Evolutionary conservation across 169 alveolate species (phyloP).

Genomic region (Eimeria necatrix): DNA sequence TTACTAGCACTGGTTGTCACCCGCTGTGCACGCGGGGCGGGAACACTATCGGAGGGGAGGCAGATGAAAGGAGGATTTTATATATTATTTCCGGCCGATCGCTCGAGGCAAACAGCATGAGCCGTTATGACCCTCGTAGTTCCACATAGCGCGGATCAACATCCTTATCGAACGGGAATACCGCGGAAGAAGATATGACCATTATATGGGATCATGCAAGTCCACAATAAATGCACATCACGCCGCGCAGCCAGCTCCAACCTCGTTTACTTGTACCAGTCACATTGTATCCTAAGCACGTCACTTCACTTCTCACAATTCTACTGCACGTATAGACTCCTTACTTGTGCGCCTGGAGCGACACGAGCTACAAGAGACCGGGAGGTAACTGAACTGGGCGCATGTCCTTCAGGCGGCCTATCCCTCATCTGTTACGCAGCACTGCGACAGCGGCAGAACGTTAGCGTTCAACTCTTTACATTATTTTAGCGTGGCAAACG

Average conservation of each 20-base stretch:
- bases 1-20: background rate
- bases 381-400: background rate
- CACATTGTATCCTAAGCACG: background rate
- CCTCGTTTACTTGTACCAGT: background rate
- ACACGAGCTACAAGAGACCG: slow-evolving; percentile 13
- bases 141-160: too few relatives aligned
- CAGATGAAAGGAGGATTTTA: background rate
- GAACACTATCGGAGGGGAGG: background rate
- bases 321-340: background rate
- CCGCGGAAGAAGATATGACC: background rate
- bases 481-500: too few relatives aligned
- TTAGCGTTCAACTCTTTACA: too few relatives aligned
- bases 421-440: slow-evolving; percentile 30
- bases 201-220: background rate
- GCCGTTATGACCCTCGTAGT: too few relatives aligned
- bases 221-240: background rate
- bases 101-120: too few relatives aligned
- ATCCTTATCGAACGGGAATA: too few relatives aligned
- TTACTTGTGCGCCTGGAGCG: slow-evolving; percentile 52
- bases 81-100: too few relatives aligned
- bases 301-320: background rate
- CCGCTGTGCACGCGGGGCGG: slow-evolving; percentile 19
- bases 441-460: too few relatives aligned
- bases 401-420: background rate
- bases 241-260: too few relatives aligned